phyloP scores from a whole-genome alignment of 2,329 filamentous ascomycete genomes.

The Bipolaris cookei region DNA sequence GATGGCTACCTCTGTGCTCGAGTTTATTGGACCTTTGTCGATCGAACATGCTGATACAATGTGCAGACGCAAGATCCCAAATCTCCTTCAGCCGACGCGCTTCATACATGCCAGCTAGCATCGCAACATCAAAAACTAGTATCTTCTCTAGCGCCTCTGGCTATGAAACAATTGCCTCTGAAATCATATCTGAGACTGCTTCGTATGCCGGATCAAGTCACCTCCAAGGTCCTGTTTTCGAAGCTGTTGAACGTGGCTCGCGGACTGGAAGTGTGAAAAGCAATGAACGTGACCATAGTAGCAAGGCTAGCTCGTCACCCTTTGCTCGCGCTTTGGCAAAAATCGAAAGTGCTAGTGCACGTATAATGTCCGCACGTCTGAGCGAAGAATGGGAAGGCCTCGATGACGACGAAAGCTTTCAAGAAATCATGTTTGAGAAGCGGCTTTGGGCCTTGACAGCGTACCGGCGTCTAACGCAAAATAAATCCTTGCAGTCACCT shows the following conservation, averaged over 20 bases:
- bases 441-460: conserved; percentile 37
- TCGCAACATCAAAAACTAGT: conserved; percentile 25
- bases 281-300: conserved; percentile 19
- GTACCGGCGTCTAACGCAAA: conserved; percentile 36
- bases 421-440: conserved; percentile 37
- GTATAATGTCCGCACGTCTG: conserved; percentile 33
- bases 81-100: conserved; percentile 27
- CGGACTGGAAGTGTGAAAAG: conserved; percentile 30
- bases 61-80: conserved; percentile 20
- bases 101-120: conserved; percentile 29
- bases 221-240: conserved; percentile 14
- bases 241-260: conserved; percentile 28
- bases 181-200: conserved; percentile 20
- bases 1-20: background rate
- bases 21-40: background rate
- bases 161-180: conserved; percentile 26
- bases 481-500: conserved; percentile 36
- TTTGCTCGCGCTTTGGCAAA: conserved; percentile 34
- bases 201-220: conserved; percentile 9
- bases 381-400: conserved; percentile 39
- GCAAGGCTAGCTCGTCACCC: conserved; percentile 25
- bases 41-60: conserved; percentile 11
- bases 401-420: conserved; percentile 34
- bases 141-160: conserved; percentile 27
- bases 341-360: conserved; percentile 35